A percentile compares a stretch with the other conserved stretches of the same genome.
Evolutionary conservation across 257 asterid species (phyloP).

Genomic region (Plantago ovata): DNA sequence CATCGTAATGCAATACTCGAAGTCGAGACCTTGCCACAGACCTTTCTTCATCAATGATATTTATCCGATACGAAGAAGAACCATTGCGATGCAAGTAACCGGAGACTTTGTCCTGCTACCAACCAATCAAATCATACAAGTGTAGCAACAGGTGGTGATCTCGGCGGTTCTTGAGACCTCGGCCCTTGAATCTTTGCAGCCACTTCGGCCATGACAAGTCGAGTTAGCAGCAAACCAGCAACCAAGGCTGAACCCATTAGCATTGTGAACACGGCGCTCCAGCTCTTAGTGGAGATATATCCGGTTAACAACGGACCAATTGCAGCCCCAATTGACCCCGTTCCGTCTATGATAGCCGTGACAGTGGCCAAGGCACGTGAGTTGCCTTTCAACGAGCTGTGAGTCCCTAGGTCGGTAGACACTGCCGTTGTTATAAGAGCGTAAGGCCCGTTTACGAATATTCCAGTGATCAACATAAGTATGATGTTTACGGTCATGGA

Average conservation of each 20-base stretch:
- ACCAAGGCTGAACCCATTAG: conserved; percentile 81
- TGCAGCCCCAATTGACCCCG: conserved; percentile 98
- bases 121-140: conserved; percentile 44
- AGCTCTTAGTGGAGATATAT: conserved; percentile 77
- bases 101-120: not conserved
- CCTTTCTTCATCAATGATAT: conserved; percentile 3
- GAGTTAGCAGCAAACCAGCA: conserved; percentile 80
- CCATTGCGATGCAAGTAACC: not conserved
- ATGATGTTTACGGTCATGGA: conserved; percentile 65
- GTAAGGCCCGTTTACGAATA: conserved; percentile 90
- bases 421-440: conserved; percentile 97
- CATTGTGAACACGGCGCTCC: conserved; percentile 90
- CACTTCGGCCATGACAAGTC: conserved; percentile 85
- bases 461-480: conserved; percentile 78
- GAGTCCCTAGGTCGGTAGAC: conserved; percentile 97
- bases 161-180: conserved; percentile 22
- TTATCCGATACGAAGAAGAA: conserved; percentile 7
- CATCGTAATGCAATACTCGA: conserved; percentile 8
- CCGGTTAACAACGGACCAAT: conserved; percentile 90
- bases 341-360: conserved; percentile 92
- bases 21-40: conserved; percentile 12
- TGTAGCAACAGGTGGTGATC: conserved; percentile 27
- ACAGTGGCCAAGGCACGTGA: conserved; percentile 89
- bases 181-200: conserved; percentile 53
- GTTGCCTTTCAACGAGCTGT: conserved; percentile 82